Evolutionary conservation across 148 eudicot species (phyloP).

Genomic region (Fagopyrum tataricum): DNA sequence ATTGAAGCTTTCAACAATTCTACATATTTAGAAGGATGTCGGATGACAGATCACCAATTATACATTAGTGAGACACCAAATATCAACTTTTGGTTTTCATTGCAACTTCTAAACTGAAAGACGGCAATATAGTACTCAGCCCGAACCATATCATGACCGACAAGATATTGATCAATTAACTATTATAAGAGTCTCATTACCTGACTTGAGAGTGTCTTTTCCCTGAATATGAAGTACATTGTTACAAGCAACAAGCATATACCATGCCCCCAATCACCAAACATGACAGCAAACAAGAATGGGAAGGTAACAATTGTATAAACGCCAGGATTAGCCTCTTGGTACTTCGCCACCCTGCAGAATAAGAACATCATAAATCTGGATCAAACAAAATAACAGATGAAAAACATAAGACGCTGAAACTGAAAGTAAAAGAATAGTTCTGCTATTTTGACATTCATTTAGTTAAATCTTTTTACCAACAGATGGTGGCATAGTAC

Average conservation of each 20-base stretch:
- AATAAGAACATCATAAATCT: constrained; percentile 1
- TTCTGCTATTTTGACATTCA: neutral
- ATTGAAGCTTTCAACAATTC: neutral
- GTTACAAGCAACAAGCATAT: constrained; percentile 50
- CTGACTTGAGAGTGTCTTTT: constrained; percentile 47
- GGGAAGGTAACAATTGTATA: constrained; percentile 51
- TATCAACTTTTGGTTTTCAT: constrained; percentile 1
- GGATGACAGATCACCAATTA: neutral
- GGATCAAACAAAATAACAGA: neutral
- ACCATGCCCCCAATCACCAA: constrained; percentile 70
- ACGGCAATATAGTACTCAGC: neutral
- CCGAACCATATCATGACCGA: neutral
- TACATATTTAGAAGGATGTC: neutral
- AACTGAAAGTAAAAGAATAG: neutral
- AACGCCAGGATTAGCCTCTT: constrained; percentile 55
- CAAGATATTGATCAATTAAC: neutral
- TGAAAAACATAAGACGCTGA: constrained; percentile 1
- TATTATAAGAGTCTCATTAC: constrained; percentile 14
- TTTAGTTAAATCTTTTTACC: neutral
- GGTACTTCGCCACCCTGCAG: constrained; percentile 54
- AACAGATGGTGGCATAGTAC: neutral
- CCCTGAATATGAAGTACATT: constrained; percentile 29
- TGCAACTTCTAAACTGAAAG: neutral
- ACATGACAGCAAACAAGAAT: constrained; percentile 62
- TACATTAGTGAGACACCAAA: neutral